Conservation (phyloP, 192 early-diverging fungal species). For the Rhizophagus clarus region DNA sequence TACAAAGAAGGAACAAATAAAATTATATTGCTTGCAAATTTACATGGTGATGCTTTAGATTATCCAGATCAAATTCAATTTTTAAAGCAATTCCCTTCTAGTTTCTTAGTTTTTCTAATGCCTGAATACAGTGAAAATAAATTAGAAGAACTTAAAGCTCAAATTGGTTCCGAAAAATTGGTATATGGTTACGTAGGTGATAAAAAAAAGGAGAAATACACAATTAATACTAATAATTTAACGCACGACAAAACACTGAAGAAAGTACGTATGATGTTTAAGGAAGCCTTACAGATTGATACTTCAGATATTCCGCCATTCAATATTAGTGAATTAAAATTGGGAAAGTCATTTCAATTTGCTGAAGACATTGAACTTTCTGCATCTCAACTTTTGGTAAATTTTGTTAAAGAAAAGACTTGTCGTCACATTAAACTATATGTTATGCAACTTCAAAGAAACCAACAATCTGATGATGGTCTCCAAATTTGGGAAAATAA, state of each 20-base stretch:
- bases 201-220: not conserved
- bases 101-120: slow-evolving; percentile 31
- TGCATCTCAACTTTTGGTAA: slow-evolving; percentile 6
- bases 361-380: slow-evolving; percentile 2
- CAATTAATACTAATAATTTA: slow-evolving; percentile 5
- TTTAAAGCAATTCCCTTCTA: slow-evolving; percentile 24
- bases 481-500: slow-evolving; percentile 24
- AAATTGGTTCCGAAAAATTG: not conserved
- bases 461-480: not conserved
- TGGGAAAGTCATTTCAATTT: not conserved
- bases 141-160: not conserved
- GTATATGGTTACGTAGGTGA: not conserved
- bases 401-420: slow-evolving; percentile 25
- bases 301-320: not conserved
- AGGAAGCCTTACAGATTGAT: slow-evolving; percentile 16
- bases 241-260: slow-evolving; percentile 20
- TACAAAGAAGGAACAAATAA: slow-evolving; percentile 19
- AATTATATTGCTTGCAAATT: slow-evolving; percentile 30
- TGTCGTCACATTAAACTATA: slow-evolving; percentile 11
- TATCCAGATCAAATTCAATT: slow-evolving; percentile 27
- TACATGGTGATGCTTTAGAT: slow-evolving; percentile 33
- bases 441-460: slow-evolving; percentile 31
- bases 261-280: slow-evolving; percentile 25
- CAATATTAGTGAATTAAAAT: not conserved
- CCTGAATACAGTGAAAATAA: slow-evolving; percentile 3